These are phyloP conservation scores for Wickerhamomyces queroliae DNA, from an alignment of 805 yeast genomes.

Conservation along the genomic window DNA sequence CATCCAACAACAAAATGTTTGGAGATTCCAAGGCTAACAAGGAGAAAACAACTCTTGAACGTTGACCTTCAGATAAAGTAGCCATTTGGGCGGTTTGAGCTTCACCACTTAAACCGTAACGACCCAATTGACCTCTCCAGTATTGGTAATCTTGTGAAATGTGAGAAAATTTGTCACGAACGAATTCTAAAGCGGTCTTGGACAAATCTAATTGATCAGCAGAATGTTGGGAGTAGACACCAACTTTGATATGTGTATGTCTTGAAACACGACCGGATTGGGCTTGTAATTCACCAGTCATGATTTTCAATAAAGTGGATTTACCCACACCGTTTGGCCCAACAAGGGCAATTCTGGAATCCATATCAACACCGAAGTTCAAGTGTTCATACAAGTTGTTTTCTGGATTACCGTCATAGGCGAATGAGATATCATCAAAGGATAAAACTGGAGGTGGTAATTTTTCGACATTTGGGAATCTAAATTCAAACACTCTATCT, in stretches of 20 bases:
- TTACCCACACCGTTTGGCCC: conserved; percentile 99
- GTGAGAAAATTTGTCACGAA: conserved; percentile 84
- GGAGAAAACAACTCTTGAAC: conserved; percentile 98
- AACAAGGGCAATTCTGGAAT: conserved; percentile 93
- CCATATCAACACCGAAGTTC: conserved; percentile 99
- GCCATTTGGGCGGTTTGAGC: conserved; percentile 99
- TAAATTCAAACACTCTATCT: conserved; percentile 90
- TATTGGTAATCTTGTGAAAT: conserved; percentile 98
- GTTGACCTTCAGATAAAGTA: conserved; percentile 97
- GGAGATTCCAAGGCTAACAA: conserved; percentile 92
- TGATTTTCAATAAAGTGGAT: conserved; percentile 89
- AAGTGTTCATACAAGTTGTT: conserved; percentile 85
- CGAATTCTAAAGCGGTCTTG: conserved; percentile 93
- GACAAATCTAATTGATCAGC: conserved; percentile 96
- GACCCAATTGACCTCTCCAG: conserved; percentile 97
- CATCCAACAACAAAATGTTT: conserved; percentile 91
- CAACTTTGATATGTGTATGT: conserved; percentile 96
- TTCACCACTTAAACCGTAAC: conserved; percentile 98
- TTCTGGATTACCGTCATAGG: conserved; percentile 79
- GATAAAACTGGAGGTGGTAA: conserved; percentile 98
- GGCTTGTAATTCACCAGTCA: conserved; percentile 91
- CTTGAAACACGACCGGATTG: conserved; percentile 94
- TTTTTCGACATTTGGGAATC: conserved; percentile 93
- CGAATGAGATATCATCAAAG: conserved; percentile 89
- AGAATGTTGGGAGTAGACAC: conserved; percentile 98